Evolutionary conservation across 2,329 filamentous ascomycete genomes (phyloP).

Genomic region (Chalara sp.): DNA sequence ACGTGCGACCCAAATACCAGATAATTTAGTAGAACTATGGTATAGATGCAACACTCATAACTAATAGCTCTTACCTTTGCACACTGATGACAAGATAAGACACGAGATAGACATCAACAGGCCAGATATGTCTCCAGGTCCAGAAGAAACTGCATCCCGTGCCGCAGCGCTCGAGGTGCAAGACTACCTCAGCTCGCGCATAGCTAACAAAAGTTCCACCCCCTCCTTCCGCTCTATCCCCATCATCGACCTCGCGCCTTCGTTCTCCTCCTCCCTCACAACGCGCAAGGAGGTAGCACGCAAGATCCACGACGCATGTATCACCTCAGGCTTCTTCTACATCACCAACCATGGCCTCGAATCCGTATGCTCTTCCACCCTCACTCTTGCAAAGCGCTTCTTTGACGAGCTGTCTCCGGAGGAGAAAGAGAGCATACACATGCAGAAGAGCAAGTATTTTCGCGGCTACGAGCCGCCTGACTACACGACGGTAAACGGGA

Average conservation of each 20-base stretch:
- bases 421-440: slow-evolving; percentile 35
- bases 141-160: not conserved
- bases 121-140: no score
- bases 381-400: slow-evolving; percentile 36
- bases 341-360: slow-evolving; percentile 40
- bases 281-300: slow-evolving; percentile 19
- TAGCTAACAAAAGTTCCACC: slow-evolving; percentile 1
- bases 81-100: no score
- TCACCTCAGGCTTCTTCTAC: slow-evolving; percentile 25
- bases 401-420: slow-evolving; percentile 39
- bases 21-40: no score
- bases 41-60: no score
- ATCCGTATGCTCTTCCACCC: slow-evolving; percentile 32
- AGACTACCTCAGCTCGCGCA: slow-evolving; percentile 19
- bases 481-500: slow-evolving; percentile 35
- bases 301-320: slow-evolving; percentile 23
- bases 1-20: no score
- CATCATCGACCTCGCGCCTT: slow-evolving; percentile 23
- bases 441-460: slow-evolving; percentile 30
- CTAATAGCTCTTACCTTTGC: no score
- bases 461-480: slow-evolving; percentile 44
- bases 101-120: no score
- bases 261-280: slow-evolving; percentile 20
- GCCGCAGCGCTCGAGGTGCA: slow-evolving; percentile 21
- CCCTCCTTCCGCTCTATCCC: slow-evolving; percentile 21